Conservation (phyloP, 345 rosid species). For the Gossypium turneri region DNA sequence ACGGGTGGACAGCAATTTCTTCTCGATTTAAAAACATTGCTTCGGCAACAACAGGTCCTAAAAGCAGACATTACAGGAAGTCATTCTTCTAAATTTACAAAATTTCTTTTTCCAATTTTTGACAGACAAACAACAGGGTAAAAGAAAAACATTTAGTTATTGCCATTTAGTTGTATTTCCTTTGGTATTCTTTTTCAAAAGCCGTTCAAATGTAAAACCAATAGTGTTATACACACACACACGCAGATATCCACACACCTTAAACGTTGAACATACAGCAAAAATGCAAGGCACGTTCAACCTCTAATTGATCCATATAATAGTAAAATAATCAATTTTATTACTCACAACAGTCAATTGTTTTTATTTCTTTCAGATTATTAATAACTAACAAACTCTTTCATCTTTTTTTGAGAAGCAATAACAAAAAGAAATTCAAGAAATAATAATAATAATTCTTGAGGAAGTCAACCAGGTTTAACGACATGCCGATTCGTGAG, state of each 20-base stretch:
- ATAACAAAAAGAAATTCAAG: too few species aligned
- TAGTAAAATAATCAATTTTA: neutral
- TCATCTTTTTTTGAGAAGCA: neutral
- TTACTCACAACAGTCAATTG: neutral
- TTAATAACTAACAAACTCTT: neutral
- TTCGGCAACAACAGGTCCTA: slow-evolving; percentile 96
- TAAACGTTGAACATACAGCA: neutral
- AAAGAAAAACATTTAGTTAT: neutral
- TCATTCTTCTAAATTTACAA: neutral
- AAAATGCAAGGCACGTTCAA: neutral
- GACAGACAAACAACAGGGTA: neutral
- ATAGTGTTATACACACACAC: too few species aligned
- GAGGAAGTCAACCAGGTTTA: slow-evolving; percentile 51
- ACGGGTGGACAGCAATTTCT: slow-evolving; percentile 75
- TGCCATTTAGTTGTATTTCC: neutral
- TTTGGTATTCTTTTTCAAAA: too few species aligned
- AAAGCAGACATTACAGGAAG: slow-evolving; percentile 12
- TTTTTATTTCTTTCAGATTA: neutral
- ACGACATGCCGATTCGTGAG: slow-evolving; percentile 98
- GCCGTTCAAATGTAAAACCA: too few species aligned
- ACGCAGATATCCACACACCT: too few species aligned
- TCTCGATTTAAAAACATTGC: slow-evolving; percentile 91
- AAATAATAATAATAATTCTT: neutral
- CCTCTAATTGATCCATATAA: neutral
- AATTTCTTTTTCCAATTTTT: neutral